Evolutionary conservation across 129 eudicot species (phyloP).

Genomic region (Daucus carota): DH1_v3.0 NC_030381.2:49710501-49711000

Average conservation of each 20-base stretch:
- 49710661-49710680: neutral
- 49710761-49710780: neutral
- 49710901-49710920: constrained; percentile 82
- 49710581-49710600: neutral
- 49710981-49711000: neutral
- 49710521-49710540: neutral
- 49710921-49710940: constrained; percentile 85
- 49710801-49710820: neutral
- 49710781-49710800: neutral
- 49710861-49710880: constrained; percentile 34
- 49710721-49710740: neutral
- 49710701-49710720: neutral
- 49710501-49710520: neutral
- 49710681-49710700: neutral
- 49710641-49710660: neutral
- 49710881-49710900: constrained; percentile 72
- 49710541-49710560: neutral
- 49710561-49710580: neutral
- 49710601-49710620: neutral
- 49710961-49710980: constrained; percentile 37
- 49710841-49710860: neutral
- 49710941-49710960: constrained; percentile 98
- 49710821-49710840: neutral
- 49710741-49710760: neutral
- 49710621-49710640: neutral